Evolutionary conservation across 805 yeast species (phyloP).

Genomic region (Kuraishia molischiana): DNA sequence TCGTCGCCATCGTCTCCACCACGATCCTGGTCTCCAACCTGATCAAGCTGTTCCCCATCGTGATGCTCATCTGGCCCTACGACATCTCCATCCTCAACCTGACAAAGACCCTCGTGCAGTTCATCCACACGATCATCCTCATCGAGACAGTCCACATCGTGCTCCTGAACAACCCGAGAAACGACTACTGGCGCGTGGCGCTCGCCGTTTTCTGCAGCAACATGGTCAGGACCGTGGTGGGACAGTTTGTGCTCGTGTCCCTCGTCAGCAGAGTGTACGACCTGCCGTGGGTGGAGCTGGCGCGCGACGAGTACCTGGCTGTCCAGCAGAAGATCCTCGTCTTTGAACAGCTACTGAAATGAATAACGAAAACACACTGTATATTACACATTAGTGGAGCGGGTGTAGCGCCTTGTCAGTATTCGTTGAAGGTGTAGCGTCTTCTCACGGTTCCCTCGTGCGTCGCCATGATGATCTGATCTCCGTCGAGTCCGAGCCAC

Average conservation of each 20-base stretch:
- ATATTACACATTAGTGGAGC: too few species aligned
- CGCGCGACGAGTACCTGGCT: not conserved
- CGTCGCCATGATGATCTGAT: constrained; percentile 39
- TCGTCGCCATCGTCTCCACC: constrained; percentile 39
- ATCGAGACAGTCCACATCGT: constrained; percentile 23
- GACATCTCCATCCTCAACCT: constrained; percentile 54
- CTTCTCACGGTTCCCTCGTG: constrained; percentile 21
- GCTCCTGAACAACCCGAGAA: constrained; percentile 13
- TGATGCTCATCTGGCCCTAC: constrained; percentile 96
- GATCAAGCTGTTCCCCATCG: constrained; percentile 77
- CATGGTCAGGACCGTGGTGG: constrained; percentile 9
- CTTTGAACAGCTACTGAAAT: not conserved
- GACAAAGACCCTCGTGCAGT: constrained; percentile 20
- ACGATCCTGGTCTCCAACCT: constrained; percentile 71
- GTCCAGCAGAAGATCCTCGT: not conserved
- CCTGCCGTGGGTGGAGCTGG: not conserved
- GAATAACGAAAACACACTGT: too few species aligned
- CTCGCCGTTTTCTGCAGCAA: constrained; percentile 15
- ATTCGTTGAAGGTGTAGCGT: constrained; percentile 16
- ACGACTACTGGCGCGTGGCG: constrained; percentile 19
- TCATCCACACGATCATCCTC: constrained; percentile 19
- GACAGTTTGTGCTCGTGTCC: constrained; percentile 11
- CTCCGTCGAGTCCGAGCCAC: constrained; percentile 61
- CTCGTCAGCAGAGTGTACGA: not conserved
- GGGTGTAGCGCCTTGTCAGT: constrained; percentile 5